Base-by-base conservation (phyloP, 805 yeast species). In the Myxozyma geophila region DNA sequence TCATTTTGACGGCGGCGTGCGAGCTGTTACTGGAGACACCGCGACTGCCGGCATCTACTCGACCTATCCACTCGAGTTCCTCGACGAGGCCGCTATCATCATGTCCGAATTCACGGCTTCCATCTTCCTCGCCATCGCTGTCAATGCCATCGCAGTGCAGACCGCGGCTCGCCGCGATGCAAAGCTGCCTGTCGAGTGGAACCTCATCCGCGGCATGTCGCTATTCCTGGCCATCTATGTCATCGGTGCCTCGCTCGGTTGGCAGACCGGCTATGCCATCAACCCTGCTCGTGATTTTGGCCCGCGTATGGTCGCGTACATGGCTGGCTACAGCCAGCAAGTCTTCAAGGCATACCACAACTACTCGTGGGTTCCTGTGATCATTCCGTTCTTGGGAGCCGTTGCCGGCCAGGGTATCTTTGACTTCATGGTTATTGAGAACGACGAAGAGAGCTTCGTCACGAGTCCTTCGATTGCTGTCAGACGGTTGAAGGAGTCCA, bases 241-340 rank as follows among this genome's bases (percentile, higher is more conserved):
- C 53, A 70, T 83, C 52, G 85, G 84, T 70, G 76, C 82, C n/a
- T 73, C 82, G 10, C 75, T 80, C 66, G 83, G 85, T 53, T 81
- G 76, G 72, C 81, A 81, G 70, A 83, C 86, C n/a, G 85, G 85
- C 19, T 81, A 81, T 68, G 86, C 85, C 47, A 73, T 83, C 70
- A 83, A 83, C 73, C 74, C 79, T 61, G 85, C 85, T 39, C 80
- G 87, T 74, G 87, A 83, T 73, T 75, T 83, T 56, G 84, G 82
- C 21, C 86, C 87, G 61, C 75, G 87, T 68, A 70, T 83, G 47
- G 84, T 83, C 41, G 73, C 83, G 19, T 75, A 77, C 46, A 74
- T 81, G 58, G 76, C 81, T 43, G 87, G 87, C 37, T 81, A 81
- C 65, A 79, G 81, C 47, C 71, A 72, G 37, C 79, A 73, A 43